Conservation (phyloP, 2,329 filamentous ascomycete species). For the Neofusicoccum kwambonambiense region DNA sequence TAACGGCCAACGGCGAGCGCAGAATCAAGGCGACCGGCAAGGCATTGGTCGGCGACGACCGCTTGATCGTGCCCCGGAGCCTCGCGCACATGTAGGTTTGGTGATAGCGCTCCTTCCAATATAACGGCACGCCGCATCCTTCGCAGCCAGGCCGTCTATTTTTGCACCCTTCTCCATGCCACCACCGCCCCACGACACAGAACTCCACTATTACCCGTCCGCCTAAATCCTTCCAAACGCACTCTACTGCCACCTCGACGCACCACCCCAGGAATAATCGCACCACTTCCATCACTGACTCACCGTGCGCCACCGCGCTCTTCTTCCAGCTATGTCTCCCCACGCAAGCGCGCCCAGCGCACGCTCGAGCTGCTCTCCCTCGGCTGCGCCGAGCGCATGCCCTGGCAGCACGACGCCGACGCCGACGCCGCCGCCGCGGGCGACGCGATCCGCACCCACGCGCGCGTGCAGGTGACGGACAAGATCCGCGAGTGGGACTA, state of each 20-base stretch:
- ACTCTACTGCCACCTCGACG: too few species aligned
- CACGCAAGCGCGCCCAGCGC: constrained; percentile 76
- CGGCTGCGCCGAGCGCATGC: constrained; percentile 65
- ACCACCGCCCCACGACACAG: too few species aligned
- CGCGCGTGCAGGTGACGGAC: constrained; percentile 48
- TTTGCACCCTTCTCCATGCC: too few species aligned
- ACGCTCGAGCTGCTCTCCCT: constrained; percentile 88
- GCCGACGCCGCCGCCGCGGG: background rate
- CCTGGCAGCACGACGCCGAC: constrained; percentile 55
- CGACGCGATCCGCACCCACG: constrained; percentile 35
- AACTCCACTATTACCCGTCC: too few species aligned
- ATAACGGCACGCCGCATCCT: background rate
- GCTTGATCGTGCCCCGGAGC: constrained; percentile 79
- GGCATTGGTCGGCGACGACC: constrained; percentile 79
- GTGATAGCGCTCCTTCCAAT: background rate
- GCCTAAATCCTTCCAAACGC: too few species aligned
- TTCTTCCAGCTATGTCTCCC: constrained; percentile 70
- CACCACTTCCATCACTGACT: background rate
- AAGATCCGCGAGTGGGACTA: constrained; percentile 62
- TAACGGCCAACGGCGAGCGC: constrained; percentile 71
- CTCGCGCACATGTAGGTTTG: constrained; percentile 74
- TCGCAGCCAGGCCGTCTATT: background rate
- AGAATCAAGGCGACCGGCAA: constrained; percentile 65
- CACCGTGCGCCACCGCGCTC: background rate
- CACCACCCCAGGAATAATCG: too few species aligned